Evolutionary conservation across 257 asterid genomes (phyloP), one percentile per base, ranked within the genome.

Genomic region (Paraleonurus japonicus): DNA sequence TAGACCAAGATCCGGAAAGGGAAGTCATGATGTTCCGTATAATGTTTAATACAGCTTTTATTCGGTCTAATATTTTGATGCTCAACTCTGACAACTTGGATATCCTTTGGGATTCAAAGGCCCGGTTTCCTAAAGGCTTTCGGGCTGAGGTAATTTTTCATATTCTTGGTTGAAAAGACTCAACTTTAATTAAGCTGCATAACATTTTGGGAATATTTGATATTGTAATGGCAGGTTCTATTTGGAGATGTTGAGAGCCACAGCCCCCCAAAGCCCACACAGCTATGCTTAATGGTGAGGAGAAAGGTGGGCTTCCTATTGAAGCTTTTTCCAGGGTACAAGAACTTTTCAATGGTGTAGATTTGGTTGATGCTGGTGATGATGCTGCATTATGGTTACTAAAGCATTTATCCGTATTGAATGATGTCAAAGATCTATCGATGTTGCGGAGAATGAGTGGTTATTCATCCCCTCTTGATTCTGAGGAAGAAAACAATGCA

Each of bases 1-100:
- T 87, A 65, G 99, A 94, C 79, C 76, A 89, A 79, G 99, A 94
- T 74, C 92, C 96, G 48, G 96, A 90, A 81, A 87, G 98, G 83
- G 98, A 94, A 92, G 89, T 94, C 67, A 94, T 94, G 97, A 94
- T 89, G 97, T 94, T 94, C 75, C 96, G 99, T 13, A 76, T 89
- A 78, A 85, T 89, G 96, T 94, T 94, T 75, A 94, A 91, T 74
- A 94, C 99, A n/a, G 96, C 96, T 75, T 94, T 94, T 81, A 86
- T 94, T 71, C 93, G 99, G 65, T 94, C 99, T 53, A 94, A 91
- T 72, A 89, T 94, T 75, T 85, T 94, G 88, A 88, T 94, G 87
- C 90, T 94, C 79, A 94, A 88, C 88, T 86, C 83, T 65, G 99
- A 94, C 76, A 94, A 94, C 85, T 82, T 94, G 84, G 99, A 94